These are phyloP conservation scores for Plasmodiophora brassicae DNA, from an alignment of 208 protist genomes.

Conservation along the genomic window DNA sequence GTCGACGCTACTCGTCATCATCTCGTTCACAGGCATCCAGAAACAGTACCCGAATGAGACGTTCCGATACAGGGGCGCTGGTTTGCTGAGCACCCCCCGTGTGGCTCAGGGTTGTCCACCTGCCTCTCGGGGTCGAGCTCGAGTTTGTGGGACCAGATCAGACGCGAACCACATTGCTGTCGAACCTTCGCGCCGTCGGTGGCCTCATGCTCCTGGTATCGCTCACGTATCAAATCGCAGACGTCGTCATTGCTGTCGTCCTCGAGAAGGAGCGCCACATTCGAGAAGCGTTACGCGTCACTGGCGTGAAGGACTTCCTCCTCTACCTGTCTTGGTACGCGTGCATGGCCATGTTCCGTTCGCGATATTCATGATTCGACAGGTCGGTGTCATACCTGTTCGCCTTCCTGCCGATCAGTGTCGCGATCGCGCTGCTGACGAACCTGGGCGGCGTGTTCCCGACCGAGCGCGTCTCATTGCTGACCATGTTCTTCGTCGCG, in stretches of 20 bases:
- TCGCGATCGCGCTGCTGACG: slow-evolving; percentile 26
- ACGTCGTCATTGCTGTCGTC: slow-evolving; percentile 34
- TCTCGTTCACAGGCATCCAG: background rate
- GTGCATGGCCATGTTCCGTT: background rate
- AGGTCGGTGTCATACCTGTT: background rate
- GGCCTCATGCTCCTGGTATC: slow-evolving; percentile 29
- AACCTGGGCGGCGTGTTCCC: background rate
- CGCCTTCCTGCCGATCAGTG: background rate
- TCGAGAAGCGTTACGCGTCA: slow-evolving; percentile 38
- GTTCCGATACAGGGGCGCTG: background rate
- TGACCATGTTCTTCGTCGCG: background rate
- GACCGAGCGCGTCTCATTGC: background rate
- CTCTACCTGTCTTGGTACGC: background rate
- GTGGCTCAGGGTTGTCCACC: too few relatives aligned
- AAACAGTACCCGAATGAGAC: too few relatives aligned
- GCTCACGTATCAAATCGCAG: slow-evolving; percentile 21
- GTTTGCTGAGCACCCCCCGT: too few relatives aligned
- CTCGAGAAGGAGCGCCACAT: slow-evolving; percentile 42
- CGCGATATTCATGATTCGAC: background rate
- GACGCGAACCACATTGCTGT: background rate
- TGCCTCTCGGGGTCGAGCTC: background rate
- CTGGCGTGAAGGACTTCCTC: background rate
- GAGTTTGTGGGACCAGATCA: background rate
- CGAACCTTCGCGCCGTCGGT: background rate
- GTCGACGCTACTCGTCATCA: background rate